Conservation (phyloP, 2,329 filamentous ascomycete genomes). For the Penicillium crustosum region DNA sequence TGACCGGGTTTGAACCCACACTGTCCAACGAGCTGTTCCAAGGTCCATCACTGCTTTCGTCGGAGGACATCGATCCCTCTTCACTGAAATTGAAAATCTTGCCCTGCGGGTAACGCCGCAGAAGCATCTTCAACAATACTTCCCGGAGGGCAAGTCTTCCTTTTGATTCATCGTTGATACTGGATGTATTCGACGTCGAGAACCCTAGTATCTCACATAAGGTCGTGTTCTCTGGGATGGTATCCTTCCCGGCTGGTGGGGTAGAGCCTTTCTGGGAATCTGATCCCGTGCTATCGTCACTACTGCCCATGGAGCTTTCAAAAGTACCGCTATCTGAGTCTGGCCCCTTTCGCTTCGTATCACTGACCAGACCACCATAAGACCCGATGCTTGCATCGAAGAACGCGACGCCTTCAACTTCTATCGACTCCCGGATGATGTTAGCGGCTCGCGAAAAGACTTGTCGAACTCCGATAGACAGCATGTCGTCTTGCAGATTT, state of each 20-base stretch:
- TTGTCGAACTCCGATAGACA: background rate
- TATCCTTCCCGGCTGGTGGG: background rate
- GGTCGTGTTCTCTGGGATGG: background rate
- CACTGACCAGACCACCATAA: constrained; percentile 12
- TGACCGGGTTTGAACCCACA: background rate
- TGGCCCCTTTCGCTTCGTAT: background rate
- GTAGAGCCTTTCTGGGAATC: background rate
- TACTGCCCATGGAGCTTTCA: background rate
- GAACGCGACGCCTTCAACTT: constrained; percentile 40
- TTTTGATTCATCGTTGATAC: constrained; percentile 10
- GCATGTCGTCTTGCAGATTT: background rate
- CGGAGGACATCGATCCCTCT: constrained; percentile 18
- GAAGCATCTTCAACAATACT: constrained; percentile 14
- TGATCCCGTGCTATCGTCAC: constrained; percentile 21
- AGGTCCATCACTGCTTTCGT: constrained; percentile 10
- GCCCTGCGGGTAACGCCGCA: constrained; percentile 24
- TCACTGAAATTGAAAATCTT: constrained; percentile 24
- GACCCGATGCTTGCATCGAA: constrained; percentile 19
- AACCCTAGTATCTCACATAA: constrained; percentile 4
- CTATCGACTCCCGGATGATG: constrained; percentile 45
- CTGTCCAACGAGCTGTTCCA: background rate
- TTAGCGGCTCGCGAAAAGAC: constrained; percentile 47
- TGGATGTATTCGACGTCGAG: constrained; percentile 10
- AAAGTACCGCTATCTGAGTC: background rate
- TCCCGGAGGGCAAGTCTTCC: constrained; percentile 14